These are phyloP conservation scores for Jaapia argillacea DNA, from an alignment of 768 basidiomycete species.

Conservation along the genomic window DNA sequence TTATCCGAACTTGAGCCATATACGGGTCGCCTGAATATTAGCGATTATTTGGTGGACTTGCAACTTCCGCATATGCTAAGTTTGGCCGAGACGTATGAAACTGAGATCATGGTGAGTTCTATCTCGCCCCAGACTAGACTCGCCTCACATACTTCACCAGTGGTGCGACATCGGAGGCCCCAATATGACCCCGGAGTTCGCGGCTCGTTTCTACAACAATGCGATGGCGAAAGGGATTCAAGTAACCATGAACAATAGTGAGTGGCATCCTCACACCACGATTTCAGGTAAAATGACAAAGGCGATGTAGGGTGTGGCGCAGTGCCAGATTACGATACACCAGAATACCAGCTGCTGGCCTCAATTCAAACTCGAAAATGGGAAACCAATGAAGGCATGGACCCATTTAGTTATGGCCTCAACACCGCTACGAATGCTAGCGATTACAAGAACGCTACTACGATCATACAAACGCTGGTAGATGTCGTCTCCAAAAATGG, in stretches of 20 bases:
- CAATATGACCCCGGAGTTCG: constrained; percentile 34
- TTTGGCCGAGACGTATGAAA: not conserved
- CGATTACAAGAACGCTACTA: constrained; percentile 38
- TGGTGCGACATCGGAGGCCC: constrained; percentile 23
- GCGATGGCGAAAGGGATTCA: constrained; percentile 28
- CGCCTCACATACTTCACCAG: constrained; percentile 6
- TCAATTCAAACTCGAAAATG: constrained; percentile 36
- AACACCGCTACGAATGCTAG: constrained; percentile 30
- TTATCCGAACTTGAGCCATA: constrained; percentile 39
- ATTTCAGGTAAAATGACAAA: not conserved
- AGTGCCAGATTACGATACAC: constrained; percentile 44
- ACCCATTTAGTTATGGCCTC: constrained; percentile 15
- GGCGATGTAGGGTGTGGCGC: constrained; percentile 31
- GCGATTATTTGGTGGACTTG: constrained; percentile 41
- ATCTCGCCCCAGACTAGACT: constrained; percentile 23
- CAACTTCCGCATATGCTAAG: constrained; percentile 40
- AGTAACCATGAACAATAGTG: constrained; percentile 36
- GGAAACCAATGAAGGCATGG: constrained; percentile 54
- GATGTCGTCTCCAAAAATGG: constrained; percentile 57
- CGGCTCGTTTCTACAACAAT: constrained; percentile 34
- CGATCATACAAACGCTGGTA: constrained; percentile 39
- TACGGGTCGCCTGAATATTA: constrained; percentile 37
- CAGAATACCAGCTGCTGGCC: constrained; percentile 41
- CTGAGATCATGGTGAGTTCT: constrained; percentile 10
- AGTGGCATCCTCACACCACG: constrained; percentile 7